phyloP scores from a whole-genome alignment of 1,139 yeast species.

The Blastobotrys aristatus region DNA sequence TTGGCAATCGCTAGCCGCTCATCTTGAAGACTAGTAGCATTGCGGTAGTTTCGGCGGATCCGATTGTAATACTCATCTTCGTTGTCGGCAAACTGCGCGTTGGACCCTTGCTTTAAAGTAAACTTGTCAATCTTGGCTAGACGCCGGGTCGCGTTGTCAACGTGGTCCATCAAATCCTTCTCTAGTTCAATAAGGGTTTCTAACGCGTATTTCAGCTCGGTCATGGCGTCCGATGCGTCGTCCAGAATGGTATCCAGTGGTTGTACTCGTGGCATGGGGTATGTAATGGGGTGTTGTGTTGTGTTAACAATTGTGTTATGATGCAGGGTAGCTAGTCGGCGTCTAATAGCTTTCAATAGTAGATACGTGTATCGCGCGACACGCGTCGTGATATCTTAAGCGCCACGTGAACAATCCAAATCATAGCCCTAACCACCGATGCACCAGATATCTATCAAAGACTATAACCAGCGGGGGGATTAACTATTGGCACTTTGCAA shows the following conservation, averaged over 20 bases:
- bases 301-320: not conserved
- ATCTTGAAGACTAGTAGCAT: not conserved
- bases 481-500: too few relatives aligned
- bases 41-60: not conserved
- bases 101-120: not conserved
- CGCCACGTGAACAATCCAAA: too few relatives aligned
- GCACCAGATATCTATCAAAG: too few relatives aligned
- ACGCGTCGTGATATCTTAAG: too few relatives aligned
- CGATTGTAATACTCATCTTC: slow-evolving; percentile 1
- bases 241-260: not conserved
- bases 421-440: too few relatives aligned
- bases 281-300: not conserved
- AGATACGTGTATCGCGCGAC: too few relatives aligned
- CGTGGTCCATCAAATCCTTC: not conserved
- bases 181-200: not conserved
- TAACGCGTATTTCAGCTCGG: not conserved
- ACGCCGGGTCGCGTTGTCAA: slow-evolving; percentile 5
- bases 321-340: too few relatives aligned
- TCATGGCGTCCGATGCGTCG: not conserved
- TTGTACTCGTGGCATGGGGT: not conserved
- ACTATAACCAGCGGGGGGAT: too few relatives aligned
- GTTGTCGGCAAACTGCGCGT: not conserved
- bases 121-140: not conserved
- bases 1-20: not conserved
- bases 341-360: too few relatives aligned